Evolutionary conservation across 192 early-diverging fungal species (phyloP).

Genomic region (Rhizoclosmatium sp.): DNA sequence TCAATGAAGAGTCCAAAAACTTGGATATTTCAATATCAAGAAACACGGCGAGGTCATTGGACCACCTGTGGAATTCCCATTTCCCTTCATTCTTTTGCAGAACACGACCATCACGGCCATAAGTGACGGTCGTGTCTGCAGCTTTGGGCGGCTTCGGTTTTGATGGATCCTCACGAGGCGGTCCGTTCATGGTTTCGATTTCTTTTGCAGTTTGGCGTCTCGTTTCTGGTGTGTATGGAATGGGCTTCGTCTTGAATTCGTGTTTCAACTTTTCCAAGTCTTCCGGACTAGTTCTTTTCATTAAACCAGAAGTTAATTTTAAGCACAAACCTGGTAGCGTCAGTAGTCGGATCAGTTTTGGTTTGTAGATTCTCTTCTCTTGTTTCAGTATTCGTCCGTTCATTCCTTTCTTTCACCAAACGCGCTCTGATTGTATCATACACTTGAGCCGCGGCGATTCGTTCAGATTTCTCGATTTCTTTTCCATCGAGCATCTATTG

Average conservation of each 20-base stretch:
- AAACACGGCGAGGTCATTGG: neutral
- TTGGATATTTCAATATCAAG: conserved; percentile 58
- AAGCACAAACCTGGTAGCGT: neutral
- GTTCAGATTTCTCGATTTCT: conserved; percentile 64
- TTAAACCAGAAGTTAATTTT: neutral
- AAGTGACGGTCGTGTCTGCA: conserved; percentile 19
- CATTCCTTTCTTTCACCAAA: conserved; percentile 38
- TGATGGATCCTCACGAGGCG: neutral
- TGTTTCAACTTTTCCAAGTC: conserved; percentile 44
- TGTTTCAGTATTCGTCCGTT: neutral
- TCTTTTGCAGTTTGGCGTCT: conserved; percentile 61
- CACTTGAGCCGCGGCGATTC: conserved; percentile 58
- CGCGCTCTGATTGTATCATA: conserved; percentile 44
- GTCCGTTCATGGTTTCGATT: conserved; percentile 50
- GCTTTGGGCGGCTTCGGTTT: conserved; percentile 30
- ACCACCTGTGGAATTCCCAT: conserved; percentile 42
- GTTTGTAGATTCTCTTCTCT: neutral
- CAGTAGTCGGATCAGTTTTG: neutral
- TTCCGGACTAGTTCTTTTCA: neutral
- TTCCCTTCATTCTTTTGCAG: conserved; percentile 66
- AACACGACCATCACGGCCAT: conserved; percentile 53
- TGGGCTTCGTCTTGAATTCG: conserved; percentile 53
- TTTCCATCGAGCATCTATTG: conserved; percentile 52
- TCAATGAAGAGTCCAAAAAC: conserved; percentile 59
- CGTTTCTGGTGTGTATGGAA: conserved; percentile 59